Evolutionary conservation across 371 early-diverging fungal species (phyloP).

Genomic region (Gilbertella persicaria): DNA sequence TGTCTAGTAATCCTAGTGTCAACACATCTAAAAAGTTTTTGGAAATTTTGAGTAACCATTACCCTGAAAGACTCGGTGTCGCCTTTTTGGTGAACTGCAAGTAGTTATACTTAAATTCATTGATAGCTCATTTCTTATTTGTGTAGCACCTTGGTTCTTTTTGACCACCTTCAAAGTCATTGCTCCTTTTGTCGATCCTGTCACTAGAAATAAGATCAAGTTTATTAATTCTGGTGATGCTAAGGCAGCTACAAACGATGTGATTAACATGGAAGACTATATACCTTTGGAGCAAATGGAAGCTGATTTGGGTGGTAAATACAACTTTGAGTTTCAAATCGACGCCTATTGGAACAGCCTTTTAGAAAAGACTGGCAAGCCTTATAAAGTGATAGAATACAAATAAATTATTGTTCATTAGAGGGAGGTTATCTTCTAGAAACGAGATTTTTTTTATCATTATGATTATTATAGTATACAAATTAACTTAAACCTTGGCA

Average conservation of each 20-base stretch:
- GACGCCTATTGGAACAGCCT: conserved; percentile 54
- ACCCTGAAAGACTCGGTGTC: conserved; percentile 74
- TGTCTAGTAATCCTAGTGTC: conserved; percentile 64
- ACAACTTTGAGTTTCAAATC: conserved; percentile 54
- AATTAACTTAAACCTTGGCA: not conserved
- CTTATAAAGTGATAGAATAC: conserved; percentile 35
- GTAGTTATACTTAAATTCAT: not conserved
- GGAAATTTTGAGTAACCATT: conserved; percentile 72
- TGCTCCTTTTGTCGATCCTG: conserved; percentile 85
- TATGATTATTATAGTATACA: not conserved
- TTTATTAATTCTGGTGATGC: conserved; percentile 66
- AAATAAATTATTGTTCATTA: no score
- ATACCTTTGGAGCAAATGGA: conserved; percentile 56
- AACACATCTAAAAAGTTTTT: conserved; percentile 69
- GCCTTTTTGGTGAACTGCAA: conserved; percentile 62
- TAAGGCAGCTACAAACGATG: conserved; percentile 17
- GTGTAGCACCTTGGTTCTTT: conserved; percentile 78
- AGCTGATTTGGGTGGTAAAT: conserved; percentile 53
- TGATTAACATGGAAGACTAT: conserved; percentile 42
- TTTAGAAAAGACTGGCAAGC: conserved; percentile 23
- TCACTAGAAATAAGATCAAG: conserved; percentile 78
- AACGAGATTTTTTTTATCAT: not conserved
- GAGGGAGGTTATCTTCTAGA: no score
- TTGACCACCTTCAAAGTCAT: conserved; percentile 72
- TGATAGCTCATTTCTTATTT: not conserved